phyloP scores from a whole-genome alignment of 192 early-diverging fungal genomes.

The Umbelopsis sp. region DNA sequence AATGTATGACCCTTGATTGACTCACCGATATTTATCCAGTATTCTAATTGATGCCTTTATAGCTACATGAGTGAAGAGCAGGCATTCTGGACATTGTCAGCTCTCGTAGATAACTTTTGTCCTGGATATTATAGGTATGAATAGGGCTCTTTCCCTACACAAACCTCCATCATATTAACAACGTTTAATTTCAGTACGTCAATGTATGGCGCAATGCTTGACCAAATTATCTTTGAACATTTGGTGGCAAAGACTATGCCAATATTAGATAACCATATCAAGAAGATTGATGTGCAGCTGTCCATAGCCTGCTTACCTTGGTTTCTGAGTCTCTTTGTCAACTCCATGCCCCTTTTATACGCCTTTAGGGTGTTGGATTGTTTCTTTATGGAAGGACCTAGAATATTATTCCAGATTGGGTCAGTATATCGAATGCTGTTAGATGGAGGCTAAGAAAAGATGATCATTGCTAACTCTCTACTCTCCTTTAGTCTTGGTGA shows the following conservation, averaged over 20 bases:
- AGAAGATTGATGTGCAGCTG: conserved; percentile 80
- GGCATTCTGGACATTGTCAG: conserved; percentile 83
- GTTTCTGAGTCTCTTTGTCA: conserved; percentile 89
- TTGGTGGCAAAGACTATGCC: conserved; percentile 84
- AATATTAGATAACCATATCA: conserved; percentile 67
- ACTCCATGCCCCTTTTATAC: conserved; percentile 80
- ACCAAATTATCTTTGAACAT: conserved; percentile 85
- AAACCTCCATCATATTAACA: not conserved
- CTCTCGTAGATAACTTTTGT: conserved; percentile 77
- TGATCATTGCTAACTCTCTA: not conserved
- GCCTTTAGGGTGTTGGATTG: conserved; percentile 83
- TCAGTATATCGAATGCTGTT: not conserved
- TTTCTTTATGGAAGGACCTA: conserved; percentile 88
- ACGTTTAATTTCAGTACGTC: conserved; percentile 54
- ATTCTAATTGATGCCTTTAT: not conserved
- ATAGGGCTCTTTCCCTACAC: not conserved
- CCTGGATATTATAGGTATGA: conserved; percentile 55
- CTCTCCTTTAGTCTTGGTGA: not conserved
- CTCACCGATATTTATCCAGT: not conserved
- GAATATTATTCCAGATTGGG: conserved; percentile 81
- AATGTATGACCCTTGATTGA: conserved; percentile 41
- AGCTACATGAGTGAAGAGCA: conserved; percentile 86
- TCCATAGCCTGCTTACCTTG: conserved; percentile 89
- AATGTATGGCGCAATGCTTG: conserved; percentile 89
- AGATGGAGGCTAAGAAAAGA: no score